Evolutionary conservation across 2,329 filamentous ascomycete species (phyloP).

Genomic region (Chaetomium sp.): DNA sequence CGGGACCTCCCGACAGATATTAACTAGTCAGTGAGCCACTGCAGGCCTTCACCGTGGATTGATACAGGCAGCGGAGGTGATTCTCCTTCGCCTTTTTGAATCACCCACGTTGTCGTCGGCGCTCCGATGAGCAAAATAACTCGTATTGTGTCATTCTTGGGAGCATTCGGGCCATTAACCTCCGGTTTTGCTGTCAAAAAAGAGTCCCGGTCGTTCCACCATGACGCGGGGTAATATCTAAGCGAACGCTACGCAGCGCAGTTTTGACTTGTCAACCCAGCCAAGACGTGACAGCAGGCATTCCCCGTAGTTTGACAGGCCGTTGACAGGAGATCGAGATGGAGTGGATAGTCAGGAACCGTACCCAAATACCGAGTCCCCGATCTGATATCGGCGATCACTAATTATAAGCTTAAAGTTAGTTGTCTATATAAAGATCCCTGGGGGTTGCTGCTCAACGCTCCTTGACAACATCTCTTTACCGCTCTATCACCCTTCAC

Average conservation of each 20-base stretch:
- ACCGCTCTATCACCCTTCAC: neutral
- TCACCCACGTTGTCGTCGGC: neutral
- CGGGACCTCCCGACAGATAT: neutral
- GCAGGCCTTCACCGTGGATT: neutral
- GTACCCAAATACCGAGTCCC: neutral
- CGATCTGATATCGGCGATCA: neutral
- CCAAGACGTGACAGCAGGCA: too few relatives aligned
- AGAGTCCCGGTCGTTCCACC: too few relatives aligned
- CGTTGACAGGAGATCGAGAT: constrained; percentile 1
- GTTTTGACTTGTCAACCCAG: too few relatives aligned
- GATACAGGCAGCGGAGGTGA: neutral
- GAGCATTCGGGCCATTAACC: neutral
- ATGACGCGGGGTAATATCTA: neutral
- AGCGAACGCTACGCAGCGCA: too few relatives aligned
- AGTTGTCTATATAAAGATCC: neutral
- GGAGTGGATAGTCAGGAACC: neutral
- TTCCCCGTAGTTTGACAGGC: neutral
- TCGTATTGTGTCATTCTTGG: neutral
- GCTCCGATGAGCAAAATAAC: neutral
- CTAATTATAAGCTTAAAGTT: neutral
- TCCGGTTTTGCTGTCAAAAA: neutral
- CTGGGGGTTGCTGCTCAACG: neutral
- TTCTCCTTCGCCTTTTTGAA: neutral
- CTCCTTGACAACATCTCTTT: too few relatives aligned
- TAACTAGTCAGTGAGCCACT: neutral